phyloP scores from a whole-genome alignment of 176 grass and related monocot species.

The Oryza punctata region DNA sequence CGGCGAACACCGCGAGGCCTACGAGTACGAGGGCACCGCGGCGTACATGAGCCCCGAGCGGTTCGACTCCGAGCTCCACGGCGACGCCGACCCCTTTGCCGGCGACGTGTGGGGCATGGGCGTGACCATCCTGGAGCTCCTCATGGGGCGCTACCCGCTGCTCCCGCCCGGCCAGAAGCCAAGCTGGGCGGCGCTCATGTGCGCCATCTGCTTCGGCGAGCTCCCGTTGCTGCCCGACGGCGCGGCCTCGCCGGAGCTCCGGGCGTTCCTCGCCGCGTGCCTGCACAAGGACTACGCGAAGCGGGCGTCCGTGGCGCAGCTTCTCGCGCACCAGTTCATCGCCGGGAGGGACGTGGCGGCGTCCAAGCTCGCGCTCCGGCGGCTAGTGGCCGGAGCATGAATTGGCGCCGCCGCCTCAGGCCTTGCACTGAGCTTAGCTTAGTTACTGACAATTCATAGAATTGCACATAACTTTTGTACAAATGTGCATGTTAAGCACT shows the following conservation, averaged over 20 bases:
- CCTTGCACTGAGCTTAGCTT: background rate
- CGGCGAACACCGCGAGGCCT: slow-evolving; percentile 35
- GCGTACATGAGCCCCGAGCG: slow-evolving; percentile 65
- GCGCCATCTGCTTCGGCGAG: slow-evolving; percentile 58
- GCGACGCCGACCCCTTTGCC: slow-evolving; percentile 41
- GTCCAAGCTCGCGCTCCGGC: slow-evolving; percentile 33
- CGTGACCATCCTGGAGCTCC: slow-evolving; percentile 45
- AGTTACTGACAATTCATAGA: background rate
- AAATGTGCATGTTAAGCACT: background rate
- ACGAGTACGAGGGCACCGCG: slow-evolving; percentile 45
- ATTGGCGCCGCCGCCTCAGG: background rate
- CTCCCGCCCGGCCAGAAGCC: slow-evolving; percentile 50
- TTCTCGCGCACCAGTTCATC: slow-evolving; percentile 56
- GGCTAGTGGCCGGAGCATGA: slow-evolving; percentile 32
- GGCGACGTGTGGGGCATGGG: slow-evolving; percentile 60
- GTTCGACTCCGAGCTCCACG: slow-evolving; percentile 45
- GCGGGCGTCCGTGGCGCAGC: slow-evolving; percentile 40
- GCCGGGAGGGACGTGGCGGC: slow-evolving; percentile 14
- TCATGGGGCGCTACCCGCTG: slow-evolving; percentile 55
- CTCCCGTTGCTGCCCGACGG: slow-evolving; percentile 6
- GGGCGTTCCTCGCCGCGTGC: slow-evolving; percentile 42
- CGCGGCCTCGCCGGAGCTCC: slow-evolving; percentile 33
- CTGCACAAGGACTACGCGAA: slow-evolving; percentile 45
- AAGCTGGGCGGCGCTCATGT: slow-evolving; percentile 64
- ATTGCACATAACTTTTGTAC: background rate